Percentiles rank a stretch among this genome's conserved stretches.
Evolutionary conservation across 2,329 filamentous ascomycete genomes (phyloP).

Genomic region (Chaetothyriales sp.): DNA sequence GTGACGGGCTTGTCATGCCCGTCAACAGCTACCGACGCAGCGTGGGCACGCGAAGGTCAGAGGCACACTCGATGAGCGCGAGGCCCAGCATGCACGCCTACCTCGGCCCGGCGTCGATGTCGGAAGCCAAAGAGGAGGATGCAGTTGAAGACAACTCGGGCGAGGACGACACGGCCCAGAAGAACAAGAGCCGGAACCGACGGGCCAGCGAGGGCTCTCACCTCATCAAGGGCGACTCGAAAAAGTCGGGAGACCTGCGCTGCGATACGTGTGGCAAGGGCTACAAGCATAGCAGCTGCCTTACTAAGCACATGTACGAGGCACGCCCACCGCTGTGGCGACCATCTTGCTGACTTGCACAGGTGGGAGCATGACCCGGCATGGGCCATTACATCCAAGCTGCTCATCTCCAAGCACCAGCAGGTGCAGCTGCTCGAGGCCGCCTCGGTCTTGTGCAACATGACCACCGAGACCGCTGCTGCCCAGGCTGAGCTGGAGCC

Average conservation of each 20-base stretch:
- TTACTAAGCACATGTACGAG: conserved; percentile 99
- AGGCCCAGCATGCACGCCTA: conserved; percentile 30
- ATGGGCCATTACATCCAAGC: conserved; percentile 92
- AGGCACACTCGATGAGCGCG: conserved; percentile 26
- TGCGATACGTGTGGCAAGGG: conserved; percentile 98
- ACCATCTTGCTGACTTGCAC: conserved; percentile 25
- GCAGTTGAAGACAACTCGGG: conserved; percentile 17
- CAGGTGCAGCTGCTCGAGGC: conserved; percentile 96
- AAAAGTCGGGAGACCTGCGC: conserved; percentile 71
- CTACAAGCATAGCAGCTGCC: conserved; percentile 99
- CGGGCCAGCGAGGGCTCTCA: conserved; percentile 77
- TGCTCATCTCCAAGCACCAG: conserved; percentile 98
- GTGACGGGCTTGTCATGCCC: conserved; percentile 47
- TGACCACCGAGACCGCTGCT: conserved; percentile 56
- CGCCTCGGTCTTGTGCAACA: conserved; percentile 85
- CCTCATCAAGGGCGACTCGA: conserved; percentile 66
- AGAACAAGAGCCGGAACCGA: conserved; percentile 42
- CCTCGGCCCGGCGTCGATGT: conserved; percentile 21
- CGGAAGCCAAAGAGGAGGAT: conserved; percentile 27
- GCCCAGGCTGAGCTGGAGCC: conserved; percentile 54
- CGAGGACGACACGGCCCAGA: conserved; percentile 35
- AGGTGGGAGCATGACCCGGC: conserved; percentile 99
- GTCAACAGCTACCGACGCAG: conserved; percentile 47
- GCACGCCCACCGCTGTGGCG: conserved; percentile 10
- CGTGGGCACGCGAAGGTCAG: conserved; percentile 47